A percentile compares a stretch with the other conserved stretches of the same genome.
Conservation (phyloP, 306 rosid genomes). For the Crotalaria pallida region DNA sequence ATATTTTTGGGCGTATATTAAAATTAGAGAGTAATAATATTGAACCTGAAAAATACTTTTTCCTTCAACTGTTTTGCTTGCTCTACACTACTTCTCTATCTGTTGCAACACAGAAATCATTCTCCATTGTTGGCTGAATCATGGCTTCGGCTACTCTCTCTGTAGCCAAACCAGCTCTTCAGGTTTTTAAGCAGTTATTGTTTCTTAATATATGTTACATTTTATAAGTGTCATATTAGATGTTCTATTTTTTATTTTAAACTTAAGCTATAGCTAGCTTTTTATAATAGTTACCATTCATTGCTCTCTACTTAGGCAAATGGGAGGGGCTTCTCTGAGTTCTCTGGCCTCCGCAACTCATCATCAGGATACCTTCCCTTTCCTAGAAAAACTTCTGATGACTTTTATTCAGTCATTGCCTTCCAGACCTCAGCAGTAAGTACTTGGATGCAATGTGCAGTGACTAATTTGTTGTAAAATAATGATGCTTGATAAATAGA, state of each 20-base stretch:
- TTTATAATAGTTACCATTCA: not conserved
- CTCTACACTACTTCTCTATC: slow-evolving; percentile 9
- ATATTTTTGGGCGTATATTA: slow-evolving; percentile 15
- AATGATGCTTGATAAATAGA: not conserved
- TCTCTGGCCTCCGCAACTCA: slow-evolving; percentile 79
- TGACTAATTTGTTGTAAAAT: not conserved
- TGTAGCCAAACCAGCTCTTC: slow-evolving; percentile 86
- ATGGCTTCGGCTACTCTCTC: slow-evolving; percentile 96
- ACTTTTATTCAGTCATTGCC: slow-evolving; percentile 58
- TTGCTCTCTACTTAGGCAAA: slow-evolving; percentile 38
- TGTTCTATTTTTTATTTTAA: not conserved
- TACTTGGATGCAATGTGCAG: slow-evolving; percentile 1
- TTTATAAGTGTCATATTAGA: not conserved
- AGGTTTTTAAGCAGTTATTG: slow-evolving; percentile 43
- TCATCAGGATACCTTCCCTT: slow-evolving; percentile 49
- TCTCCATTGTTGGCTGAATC: slow-evolving; percentile 12
- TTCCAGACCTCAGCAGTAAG: slow-evolving; percentile 91
- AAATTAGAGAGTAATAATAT: slow-evolving; percentile 26
- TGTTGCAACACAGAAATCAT: slow-evolving; percentile 1
- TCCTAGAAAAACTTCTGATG: slow-evolving; percentile 61
- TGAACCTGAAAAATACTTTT: slow-evolving; percentile 4
- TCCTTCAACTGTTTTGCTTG: not conserved
- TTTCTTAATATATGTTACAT: not conserved
- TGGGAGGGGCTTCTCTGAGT: slow-evolving; percentile 74
- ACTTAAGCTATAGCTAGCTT: not conserved